phyloP scores from a whole-genome alignment of 441 rosid species.

The Adansonia grandidieri region DNA sequence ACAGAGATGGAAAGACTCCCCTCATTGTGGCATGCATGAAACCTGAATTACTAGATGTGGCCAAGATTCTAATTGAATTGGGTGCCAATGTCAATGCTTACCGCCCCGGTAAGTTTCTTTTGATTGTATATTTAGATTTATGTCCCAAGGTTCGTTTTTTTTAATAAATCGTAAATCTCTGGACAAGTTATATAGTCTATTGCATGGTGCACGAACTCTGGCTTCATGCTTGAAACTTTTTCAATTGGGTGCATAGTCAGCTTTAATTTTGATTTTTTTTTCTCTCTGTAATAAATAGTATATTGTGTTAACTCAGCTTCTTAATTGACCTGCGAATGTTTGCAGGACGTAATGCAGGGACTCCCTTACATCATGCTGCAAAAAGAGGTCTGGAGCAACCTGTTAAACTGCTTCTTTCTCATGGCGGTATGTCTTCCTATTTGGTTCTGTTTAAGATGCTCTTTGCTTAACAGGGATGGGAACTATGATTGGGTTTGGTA shows the following conservation, averaged over 20 bases:
- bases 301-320: background rate
- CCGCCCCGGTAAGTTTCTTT: slow-evolving; percentile 56
- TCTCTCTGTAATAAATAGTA: background rate
- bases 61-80: slow-evolving; percentile 50
- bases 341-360: slow-evolving; percentile 63
- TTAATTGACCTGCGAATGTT: slow-evolving; percentile 15
- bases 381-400: slow-evolving; percentile 57
- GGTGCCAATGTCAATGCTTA: slow-evolving; percentile 71
- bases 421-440: slow-evolving; percentile 44
- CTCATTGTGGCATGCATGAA: slow-evolving; percentile 60
- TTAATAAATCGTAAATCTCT: background rate
- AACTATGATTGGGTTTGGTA: background rate
- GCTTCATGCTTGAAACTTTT: background rate
- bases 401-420: slow-evolving; percentile 57
- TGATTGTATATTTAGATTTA: background rate
- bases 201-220: background rate
- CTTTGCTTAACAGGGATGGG: slow-evolving; percentile 8
- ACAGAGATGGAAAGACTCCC: slow-evolving; percentile 60
- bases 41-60: slow-evolving; percentile 48
- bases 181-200: background rate
- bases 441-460: slow-evolving; percentile 7
- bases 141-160: background rate
- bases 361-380: slow-evolving; percentile 72
- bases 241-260: background rate
- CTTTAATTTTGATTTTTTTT: background rate